Evolutionary conservation across 2,329 filamentous ascomycete genomes (phyloP), one percentile per base, ranked within the genome.

Genomic region (Talaromyces verruculosus): DNA sequence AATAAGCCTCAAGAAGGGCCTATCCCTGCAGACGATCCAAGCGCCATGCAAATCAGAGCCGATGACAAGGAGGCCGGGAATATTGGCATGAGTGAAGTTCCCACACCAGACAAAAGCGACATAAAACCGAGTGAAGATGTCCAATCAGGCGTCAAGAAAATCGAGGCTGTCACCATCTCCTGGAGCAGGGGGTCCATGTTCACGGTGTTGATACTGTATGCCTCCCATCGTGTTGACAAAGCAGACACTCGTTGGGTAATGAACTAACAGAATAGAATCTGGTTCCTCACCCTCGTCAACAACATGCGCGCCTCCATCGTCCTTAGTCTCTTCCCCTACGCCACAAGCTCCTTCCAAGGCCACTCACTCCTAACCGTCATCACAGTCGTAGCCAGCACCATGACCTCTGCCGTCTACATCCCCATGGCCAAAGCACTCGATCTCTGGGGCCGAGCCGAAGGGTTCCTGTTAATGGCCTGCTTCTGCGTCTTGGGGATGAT

Each of bases 401-500:
- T 88, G 47, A 81, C 81, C 45, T 86, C 84, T 19, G 78, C 87
- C 37, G 77, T 81, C 64, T 85, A 85, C 71, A 79, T 89, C n/a
- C 83, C 85, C 1, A 78, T 86, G 37, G 85, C 87, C 65, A 88
- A 88, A 74, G 77, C 87, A 11, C 78, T 89, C 61, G 84, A 89
- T 74, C 78, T 86, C 49, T 88, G 83, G 81, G 87, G 85, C 30
- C 84, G 87, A 28, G 79, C 84, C 1, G 81, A 87, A 69, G 86
- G 84, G n/a, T 82, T 85, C 66, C 64, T 79, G 2, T 25, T 85
- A 33, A 83, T 83, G 72, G 70, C 84, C 0, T 55, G 75, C 10
- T 69, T 82, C 61, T 79, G 79, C 71, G 78, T 81, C 0, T 59
- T 81, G 0, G 81, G 70, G 7, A 77, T 88, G 47, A 78, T 87